Evolutionary conservation across 305 asterid species (phyloP), one percentile per base, ranked within the genome.

Genomic region (Petunia hybrid): DNA sequence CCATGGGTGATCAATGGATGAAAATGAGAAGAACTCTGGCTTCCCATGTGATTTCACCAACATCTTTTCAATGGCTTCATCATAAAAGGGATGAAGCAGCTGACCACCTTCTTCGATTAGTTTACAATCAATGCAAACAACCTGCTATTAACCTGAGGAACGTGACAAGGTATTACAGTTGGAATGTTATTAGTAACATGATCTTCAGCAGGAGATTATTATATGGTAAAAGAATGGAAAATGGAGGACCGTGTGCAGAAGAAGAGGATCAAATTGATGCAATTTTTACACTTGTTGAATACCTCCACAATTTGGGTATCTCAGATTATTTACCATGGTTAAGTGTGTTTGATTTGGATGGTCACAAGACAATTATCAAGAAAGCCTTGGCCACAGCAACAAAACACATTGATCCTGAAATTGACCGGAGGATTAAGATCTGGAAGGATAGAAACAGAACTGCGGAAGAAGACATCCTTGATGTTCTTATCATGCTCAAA

Each of bases 401-500:
- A n/a, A 83, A 63, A 45, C 3, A 80, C 5, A 48, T 79, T 2
- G 74, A 79, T 74, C 14, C 40, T 8, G 64, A 71, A 74, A 53
- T 83, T 65, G 83, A 83, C 31, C 9, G 65, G 42, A 80, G 86
- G 69, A 79, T 73, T 1, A 14, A 53, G 10, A 65, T 55, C 6
- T 76, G 84, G 86, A 76, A 65, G 59, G 4, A 76, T 55, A 82
- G 40, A 1, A 46, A 12, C 1, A 83, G 8, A 60, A 31, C 2
- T 16, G 31, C 40, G 35, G 6, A 83, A 65, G 62, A 80, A 4
- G 86, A 83, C 61, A 8, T 83, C 2, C 71, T 80, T 13, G 86
- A 83, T 80, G 84, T 75, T 57, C 67, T 83, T 6, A 65, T 83
- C 39, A 73, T 41, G 10, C 77, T 80, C 63, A 73, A 73, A 48